Conservation (phyloP, 768 basidiomycete genomes). For the Rhodotorula kratochvilovae region DNA sequence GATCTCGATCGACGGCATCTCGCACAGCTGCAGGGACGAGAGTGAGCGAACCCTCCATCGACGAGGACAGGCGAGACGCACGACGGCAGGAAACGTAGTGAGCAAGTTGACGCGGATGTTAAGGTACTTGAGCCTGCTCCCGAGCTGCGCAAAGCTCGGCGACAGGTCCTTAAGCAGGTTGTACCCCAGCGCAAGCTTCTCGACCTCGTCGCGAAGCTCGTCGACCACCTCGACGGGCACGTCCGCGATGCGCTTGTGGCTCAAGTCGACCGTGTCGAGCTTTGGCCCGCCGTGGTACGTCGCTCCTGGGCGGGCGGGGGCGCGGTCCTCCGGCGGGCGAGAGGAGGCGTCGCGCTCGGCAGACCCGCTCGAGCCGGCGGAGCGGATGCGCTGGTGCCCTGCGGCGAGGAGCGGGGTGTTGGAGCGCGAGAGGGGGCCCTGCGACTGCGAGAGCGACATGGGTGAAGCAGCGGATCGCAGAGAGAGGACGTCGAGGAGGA, state of each 20-base stretch:
- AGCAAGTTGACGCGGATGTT: slow-evolving; percentile 83
- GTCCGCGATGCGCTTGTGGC: slow-evolving; percentile 70
- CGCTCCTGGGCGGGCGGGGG: not conserved
- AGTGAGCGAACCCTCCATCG: not conserved
- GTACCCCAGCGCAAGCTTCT: slow-evolving; percentile 70
- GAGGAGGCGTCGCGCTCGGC: not conserved
- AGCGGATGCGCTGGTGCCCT: slow-evolving; percentile 27
- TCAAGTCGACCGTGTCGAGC: slow-evolving; percentile 70
- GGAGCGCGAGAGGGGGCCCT: slow-evolving; percentile 12
- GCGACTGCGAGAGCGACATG: slow-evolving; percentile 34
- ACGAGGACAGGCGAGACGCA: slow-evolving; percentile 51
- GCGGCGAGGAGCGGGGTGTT: slow-evolving; percentile 1
- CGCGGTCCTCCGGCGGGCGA: not conserved
- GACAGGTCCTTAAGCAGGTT: slow-evolving; percentile 78
- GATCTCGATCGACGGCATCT: slow-evolving; percentile 82
- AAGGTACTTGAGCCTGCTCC: slow-evolving; percentile 67
- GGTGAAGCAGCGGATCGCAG: slow-evolving; percentile 30
- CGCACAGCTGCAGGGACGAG: slow-evolving; percentile 59
- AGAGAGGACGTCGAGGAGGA: slow-evolving; percentile 31
- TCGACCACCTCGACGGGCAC: slow-evolving; percentile 70
- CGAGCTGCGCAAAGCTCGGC: slow-evolving; percentile 65
- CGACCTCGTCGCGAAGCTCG: slow-evolving; percentile 65
- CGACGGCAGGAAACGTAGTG: slow-evolving; percentile 76
- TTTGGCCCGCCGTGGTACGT: not conserved
- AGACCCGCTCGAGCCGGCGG: slow-evolving; percentile 1